Base-by-base conservation (phyloP, 352 stramenopile species). In the Globisporangium nagaii region DNA sequence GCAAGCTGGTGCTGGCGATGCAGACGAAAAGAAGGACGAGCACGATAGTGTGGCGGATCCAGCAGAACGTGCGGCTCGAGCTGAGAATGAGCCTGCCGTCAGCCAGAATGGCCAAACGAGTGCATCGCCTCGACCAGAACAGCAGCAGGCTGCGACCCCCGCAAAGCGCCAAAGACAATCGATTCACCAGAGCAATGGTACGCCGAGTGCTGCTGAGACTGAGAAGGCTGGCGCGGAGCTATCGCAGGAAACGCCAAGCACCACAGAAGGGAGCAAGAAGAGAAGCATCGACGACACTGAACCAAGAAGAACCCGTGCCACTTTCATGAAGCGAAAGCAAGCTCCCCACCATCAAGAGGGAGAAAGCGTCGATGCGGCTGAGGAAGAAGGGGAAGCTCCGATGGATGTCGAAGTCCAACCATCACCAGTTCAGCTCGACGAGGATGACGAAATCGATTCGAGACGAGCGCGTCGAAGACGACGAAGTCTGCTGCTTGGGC, bases 391-490 rank as follows among this genome's bases (percentile, higher is more conserved):
- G 28, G 24, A 48, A 49, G 25, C 25, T 49, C 20, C 42, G 36
- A 42, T 11, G 27, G n/a, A 25, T 25, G 43, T 8, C 4, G 27
- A 25, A 24, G 25, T 10, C 22, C 19, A 5, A 13, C 43, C 35
- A 24, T 17, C 44, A 22, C 24, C 6, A 56, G 27, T 50, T 31
- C 25, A n/a, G n/a, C 27, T n/a, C 30, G 50, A 32, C 24, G 57
- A 41, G 43, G 54, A 55, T 45, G 62, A 81, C 11, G 42, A 63
- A 4, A 68, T 75, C 45, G 53, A 72, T 32, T 65, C 66, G 42
- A 53, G 59, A 50, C 62, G 63, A 66, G 63, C 44, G 32, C 70
- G 63, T 20, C 53, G 60, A 24, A 67, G 69, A 43, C 62, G 73
- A 20, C 60, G 60, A 45, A 56, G 58, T 53, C 25, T 56, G 44